Percentiles rank a stretch among this genome's conserved stretches.
Evolutionary conservation across 2,329 filamentous ascomycete genomes (phyloP).

Genomic region (Drechslerella stenobrocha): DNA sequence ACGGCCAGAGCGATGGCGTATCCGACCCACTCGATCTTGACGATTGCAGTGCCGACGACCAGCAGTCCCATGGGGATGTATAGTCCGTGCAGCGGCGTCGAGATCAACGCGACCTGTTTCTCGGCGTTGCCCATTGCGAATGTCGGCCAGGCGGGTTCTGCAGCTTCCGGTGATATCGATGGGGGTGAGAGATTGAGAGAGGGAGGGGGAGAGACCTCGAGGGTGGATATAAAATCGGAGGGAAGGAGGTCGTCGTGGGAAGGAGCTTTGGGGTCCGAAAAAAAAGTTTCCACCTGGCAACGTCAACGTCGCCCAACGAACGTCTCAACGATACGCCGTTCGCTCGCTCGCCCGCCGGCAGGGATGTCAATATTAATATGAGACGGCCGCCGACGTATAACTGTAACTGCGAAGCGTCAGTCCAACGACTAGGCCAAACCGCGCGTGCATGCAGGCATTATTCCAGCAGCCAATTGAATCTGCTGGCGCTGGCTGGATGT

Average conservation of each 20-base stretch:
- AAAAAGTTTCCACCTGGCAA: slow-evolving; percentile 17
- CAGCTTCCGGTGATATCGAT: not conserved
- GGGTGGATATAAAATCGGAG: too few species aligned
- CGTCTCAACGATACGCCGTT: too few species aligned
- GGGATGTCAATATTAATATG: too few species aligned
- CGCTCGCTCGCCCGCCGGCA: too few species aligned
- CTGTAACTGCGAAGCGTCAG: too few species aligned
- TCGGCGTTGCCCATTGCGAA: slow-evolving; percentile 36
- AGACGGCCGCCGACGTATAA: too few species aligned
- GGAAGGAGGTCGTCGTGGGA: not conserved
- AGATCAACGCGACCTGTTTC: slow-evolving; percentile 43
- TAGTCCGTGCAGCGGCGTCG: slow-evolving; percentile 63
- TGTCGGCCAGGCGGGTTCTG: too few species aligned
- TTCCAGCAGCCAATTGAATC: not conserved
- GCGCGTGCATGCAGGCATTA: not conserved
- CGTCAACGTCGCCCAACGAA: too few species aligned
- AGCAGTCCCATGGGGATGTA: slow-evolving; percentile 81
- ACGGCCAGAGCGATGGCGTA: slow-evolving; percentile 71
- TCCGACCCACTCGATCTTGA: slow-evolving; percentile 75
- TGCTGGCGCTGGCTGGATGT: not conserved
- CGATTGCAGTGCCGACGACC: slow-evolving; percentile 72
- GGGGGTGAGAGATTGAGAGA: not conserved
- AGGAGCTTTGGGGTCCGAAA: too few species aligned
- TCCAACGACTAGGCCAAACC: too few species aligned
- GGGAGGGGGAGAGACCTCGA: not conserved